phyloP scores from a whole-genome alignment of 1,284 basidiomycete genomes.

The Paramarasmius palmivorus region DNA sequence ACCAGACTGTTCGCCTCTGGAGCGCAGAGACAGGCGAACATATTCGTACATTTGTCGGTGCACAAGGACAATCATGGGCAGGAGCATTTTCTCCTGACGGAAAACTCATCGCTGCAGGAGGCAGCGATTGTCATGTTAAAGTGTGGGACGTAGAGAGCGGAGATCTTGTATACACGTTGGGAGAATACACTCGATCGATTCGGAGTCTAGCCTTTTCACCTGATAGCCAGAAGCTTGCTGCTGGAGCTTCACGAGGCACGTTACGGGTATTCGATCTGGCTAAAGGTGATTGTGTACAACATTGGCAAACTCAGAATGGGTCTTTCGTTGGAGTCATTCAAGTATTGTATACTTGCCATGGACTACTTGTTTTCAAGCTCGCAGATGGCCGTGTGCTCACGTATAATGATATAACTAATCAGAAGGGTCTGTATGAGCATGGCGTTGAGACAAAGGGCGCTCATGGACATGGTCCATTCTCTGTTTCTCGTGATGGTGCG shows the following conservation, averaged over 20 bases:
- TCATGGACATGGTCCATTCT: no score
- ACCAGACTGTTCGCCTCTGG: conserved; percentile 16
- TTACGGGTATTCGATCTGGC: conserved; percentile 9
- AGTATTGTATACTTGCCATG: not conserved
- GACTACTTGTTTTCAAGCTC: not conserved
- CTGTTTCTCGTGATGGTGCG: no score
- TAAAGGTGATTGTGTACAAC: conserved; percentile 6
- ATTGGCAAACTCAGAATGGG: conserved; percentile 6
- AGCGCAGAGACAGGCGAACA: conserved; percentile 9
- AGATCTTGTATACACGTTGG: conserved; percentile 14
- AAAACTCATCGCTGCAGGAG: conserved; percentile 10
- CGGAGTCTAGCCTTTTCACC: conserved; percentile 15
- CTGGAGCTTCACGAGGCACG: not conserved
- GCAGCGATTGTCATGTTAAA: conserved; percentile 9
- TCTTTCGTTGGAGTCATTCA: no score
- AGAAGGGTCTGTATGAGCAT: no score
- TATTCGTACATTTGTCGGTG: conserved; percentile 8
- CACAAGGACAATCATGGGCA: conserved; percentile 11
- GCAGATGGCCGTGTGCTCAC: no score
- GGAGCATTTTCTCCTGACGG: conserved; percentile 15
- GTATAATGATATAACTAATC: no score
- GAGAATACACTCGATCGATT: conserved; percentile 6
- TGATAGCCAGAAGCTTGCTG: conserved; percentile 9
- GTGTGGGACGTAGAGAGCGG: conserved; percentile 14
- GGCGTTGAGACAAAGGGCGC: no score